phyloP scores from a whole-genome alignment of 139 green algal species.

The Pleodorina starrii region DNA sequence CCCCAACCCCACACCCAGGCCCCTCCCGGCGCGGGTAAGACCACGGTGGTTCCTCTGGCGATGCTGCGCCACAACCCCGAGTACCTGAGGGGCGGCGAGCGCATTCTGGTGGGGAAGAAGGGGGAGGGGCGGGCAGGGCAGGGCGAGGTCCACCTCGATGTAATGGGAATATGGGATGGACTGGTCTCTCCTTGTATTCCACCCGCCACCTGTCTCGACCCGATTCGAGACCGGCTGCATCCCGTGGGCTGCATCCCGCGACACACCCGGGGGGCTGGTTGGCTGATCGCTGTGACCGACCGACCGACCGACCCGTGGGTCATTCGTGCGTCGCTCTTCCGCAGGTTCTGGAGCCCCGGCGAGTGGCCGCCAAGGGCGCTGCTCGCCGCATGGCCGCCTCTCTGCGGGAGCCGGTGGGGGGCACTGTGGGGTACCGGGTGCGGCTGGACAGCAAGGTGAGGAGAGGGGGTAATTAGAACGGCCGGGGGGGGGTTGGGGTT shows the following conservation, averaged over 20 bases:
- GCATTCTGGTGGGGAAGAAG: constrained; percentile 46
- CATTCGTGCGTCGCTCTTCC: no score
- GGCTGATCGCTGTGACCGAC: no score
- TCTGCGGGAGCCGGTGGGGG: constrained; percentile 67
- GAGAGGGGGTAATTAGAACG: not conserved
- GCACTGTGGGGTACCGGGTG: constrained; percentile 68
- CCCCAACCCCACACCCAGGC: no score
- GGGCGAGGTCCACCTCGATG: no score
- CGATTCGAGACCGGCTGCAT: no score
- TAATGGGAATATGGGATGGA: no score
- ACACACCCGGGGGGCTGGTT: no score
- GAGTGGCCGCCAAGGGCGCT: constrained; percentile 77
- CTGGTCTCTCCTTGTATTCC: no score
- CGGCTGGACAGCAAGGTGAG: constrained; percentile 63
- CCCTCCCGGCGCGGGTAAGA: constrained; percentile 82
- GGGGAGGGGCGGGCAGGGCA: not conserved
- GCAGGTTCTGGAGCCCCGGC: constrained; percentile 75
- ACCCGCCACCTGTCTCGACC: no score
- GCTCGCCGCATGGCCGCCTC: constrained; percentile 74
- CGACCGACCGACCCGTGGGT: not conserved
- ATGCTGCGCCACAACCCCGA: constrained; percentile 59
- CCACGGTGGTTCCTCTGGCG: constrained; percentile 77
- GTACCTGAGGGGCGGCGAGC: constrained; percentile 57
- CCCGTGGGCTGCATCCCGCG: no score
- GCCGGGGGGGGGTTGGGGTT: not conserved